phyloP scores from a whole-genome alignment of 495 filamentous ascomycete species.

The Jackrogersella minutella region DNA sequence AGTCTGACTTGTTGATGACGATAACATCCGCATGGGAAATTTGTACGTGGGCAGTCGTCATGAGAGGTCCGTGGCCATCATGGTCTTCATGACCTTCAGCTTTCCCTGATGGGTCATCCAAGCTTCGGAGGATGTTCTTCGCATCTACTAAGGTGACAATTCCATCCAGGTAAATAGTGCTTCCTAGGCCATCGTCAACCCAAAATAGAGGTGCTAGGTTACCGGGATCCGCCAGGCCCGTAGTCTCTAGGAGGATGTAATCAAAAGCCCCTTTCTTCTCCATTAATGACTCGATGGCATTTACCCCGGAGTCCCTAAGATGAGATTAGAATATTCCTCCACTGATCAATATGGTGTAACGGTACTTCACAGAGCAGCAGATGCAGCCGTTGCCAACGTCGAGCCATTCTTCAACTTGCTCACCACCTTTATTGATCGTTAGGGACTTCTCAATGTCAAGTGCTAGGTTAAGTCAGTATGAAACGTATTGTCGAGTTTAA shows the following conservation, averaged over 20 bases:
- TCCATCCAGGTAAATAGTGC: slow-evolving; percentile 93
- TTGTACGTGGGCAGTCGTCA: slow-evolving; percentile 93
- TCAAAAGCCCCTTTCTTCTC: slow-evolving; percentile 91
- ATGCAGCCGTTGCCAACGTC: slow-evolving; percentile 97
- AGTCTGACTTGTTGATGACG: slow-evolving; percentile 92
- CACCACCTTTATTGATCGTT: slow-evolving; percentile 83
- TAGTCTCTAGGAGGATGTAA: slow-evolving; percentile 98
- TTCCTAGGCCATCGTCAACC: slow-evolving; percentile 94
- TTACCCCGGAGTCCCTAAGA: slow-evolving; percentile 83
- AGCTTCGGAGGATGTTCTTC: slow-evolving; percentile 81
- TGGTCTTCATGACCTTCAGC: slow-evolving; percentile 64
- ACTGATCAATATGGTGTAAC: background rate
- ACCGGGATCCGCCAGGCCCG: slow-evolving; percentile 92
- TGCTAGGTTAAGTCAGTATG: slow-evolving; percentile 60
- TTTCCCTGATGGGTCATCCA: slow-evolving; percentile 76
- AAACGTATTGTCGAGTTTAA: no score
- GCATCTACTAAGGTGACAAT: slow-evolving; percentile 97
- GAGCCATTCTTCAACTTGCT: slow-evolving; percentile 92
- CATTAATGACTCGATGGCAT: slow-evolving; percentile 96
- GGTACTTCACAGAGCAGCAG: slow-evolving; percentile 95
- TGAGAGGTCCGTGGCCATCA: slow-evolving; percentile 63
- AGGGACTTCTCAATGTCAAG: slow-evolving; percentile 93
- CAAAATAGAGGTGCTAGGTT: slow-evolving; percentile 97
- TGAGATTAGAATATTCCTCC: slow-evolving; percentile 10
- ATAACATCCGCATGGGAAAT: slow-evolving; percentile 98